Conservation (phyloP, 257 asterid genomes). For the Paulownia fortunei region DNA sequence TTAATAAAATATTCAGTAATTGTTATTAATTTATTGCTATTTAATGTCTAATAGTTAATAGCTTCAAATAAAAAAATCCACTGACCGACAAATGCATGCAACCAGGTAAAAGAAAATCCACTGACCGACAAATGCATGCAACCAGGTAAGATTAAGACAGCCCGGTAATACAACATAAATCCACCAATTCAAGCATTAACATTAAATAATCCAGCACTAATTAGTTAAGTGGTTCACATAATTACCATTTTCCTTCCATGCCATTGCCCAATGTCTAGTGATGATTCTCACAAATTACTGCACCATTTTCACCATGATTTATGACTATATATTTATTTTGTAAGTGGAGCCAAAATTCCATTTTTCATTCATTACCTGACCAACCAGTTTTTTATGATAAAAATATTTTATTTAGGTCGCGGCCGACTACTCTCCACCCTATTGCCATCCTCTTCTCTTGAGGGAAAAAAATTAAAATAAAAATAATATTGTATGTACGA, state of each 20-base stretch:
- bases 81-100: no score
- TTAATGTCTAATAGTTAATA: no score
- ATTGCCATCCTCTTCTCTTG: no score
- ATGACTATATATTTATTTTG: neutral
- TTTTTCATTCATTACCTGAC: no score
- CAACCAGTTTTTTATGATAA: no score
- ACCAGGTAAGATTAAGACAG: neutral
- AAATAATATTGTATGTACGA: no score
- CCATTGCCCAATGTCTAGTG: neutral
- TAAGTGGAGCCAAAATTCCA: neutral
- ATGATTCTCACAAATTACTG: neutral
- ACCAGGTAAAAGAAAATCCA: neutral
- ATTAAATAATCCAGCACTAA: neutral
- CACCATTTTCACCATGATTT: neutral
- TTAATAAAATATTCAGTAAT: no score
- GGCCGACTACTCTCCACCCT: no score
- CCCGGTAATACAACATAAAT: neutral
- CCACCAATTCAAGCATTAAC: neutral
- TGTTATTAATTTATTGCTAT: no score
- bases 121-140: neutral
- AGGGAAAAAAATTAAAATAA: no score
- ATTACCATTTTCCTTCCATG: neutral
- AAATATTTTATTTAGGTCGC: no score
- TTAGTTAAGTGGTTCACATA: slow-evolving; percentile 16
- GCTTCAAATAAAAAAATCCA: no score